Conservation (phyloP, 2,329 filamentous ascomycete genomes). For the Cordyceps tenuipes region DNA sequence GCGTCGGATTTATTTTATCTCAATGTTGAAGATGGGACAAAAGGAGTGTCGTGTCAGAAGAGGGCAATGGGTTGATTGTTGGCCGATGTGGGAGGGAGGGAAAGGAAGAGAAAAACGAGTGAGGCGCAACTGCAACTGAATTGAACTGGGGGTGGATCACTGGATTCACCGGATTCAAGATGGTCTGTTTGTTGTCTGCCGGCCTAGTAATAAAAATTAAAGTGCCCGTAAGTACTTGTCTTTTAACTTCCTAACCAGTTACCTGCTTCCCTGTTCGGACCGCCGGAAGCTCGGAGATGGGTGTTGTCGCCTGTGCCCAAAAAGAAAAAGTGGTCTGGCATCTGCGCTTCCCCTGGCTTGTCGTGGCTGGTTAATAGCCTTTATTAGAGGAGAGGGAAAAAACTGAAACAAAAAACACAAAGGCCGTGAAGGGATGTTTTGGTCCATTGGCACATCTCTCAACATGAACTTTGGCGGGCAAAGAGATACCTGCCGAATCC, state of each 20-base stretch:
- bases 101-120: not conserved
- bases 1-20: not conserved
- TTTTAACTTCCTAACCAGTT: too few species aligned
- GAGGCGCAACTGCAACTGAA: not conserved
- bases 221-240: not conserved
- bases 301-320: not conserved
- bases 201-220: too few species aligned
- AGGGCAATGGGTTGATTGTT: not conserved
- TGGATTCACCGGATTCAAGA: not conserved
- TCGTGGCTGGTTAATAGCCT: not conserved
- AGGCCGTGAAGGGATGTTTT: too few species aligned
- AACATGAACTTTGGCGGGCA: too few species aligned
- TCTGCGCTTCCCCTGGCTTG: not conserved
- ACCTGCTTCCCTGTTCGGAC: slow-evolving; percentile 3
- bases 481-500: too few species aligned
- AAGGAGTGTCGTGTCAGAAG: slow-evolving; percentile 1
- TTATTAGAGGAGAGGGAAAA: not conserved
- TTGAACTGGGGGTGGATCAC: not conserved
- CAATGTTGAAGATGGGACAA: not conserved
- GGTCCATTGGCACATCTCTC: not conserved
- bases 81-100: not conserved
- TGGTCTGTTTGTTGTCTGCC: not conserved
- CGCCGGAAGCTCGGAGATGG: slow-evolving; percentile 9
- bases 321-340: slow-evolving; percentile 1
- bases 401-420: not conserved